Conservation (phyloP, 805 yeast genomes). For the Starmerella powellii region DNA sequence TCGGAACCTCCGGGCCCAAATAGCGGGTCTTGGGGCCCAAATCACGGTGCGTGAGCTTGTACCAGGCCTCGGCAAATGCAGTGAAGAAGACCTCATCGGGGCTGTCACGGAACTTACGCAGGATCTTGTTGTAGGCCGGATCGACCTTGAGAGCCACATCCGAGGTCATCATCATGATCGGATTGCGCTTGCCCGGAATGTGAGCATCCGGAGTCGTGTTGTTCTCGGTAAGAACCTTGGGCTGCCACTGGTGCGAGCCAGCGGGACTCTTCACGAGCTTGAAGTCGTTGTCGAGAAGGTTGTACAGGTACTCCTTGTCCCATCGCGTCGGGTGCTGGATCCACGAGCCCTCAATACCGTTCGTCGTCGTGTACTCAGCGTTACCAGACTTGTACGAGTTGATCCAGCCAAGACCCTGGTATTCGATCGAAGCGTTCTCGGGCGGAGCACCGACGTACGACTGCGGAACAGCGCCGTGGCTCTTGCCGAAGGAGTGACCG, state of each 20-base stretch:
- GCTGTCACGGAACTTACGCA: slow-evolving; percentile 13
- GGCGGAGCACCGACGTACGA: slow-evolving; percentile 16
- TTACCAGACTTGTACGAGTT: slow-evolving; percentile 14
- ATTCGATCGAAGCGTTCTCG: slow-evolving; percentile 14
- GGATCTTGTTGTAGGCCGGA: slow-evolving; percentile 12
- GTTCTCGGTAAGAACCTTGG: slow-evolving; percentile 3
- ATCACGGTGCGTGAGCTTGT: slow-evolving; percentile 20
- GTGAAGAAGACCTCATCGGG: slow-evolving; percentile 12
- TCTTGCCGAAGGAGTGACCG: slow-evolving; percentile 20
- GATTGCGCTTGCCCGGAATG: slow-evolving; percentile 9
- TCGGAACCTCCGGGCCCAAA: slow-evolving; percentile 18
- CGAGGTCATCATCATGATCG: slow-evolving; percentile 20
- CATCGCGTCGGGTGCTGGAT: slow-evolving; percentile 11
- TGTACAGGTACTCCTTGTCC: slow-evolving; percentile 13
- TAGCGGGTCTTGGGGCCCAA: slow-evolving; percentile 19
- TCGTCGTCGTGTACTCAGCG: slow-evolving; percentile 18
- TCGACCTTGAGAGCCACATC: slow-evolving; percentile 19
- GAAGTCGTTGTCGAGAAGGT: slow-evolving; percentile 15
- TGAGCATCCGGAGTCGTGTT: slow-evolving; percentile 19
- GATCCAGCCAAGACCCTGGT: slow-evolving; percentile 21
- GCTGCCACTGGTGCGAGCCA: slow-evolving; percentile 17
- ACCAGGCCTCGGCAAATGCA: slow-evolving; percentile 20
- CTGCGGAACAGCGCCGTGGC: slow-evolving; percentile 17
- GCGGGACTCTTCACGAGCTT: slow-evolving; percentile 14
- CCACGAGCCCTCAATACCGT: slow-evolving; percentile 21